A percentile compares a stretch with the other conserved stretches of the same genome.
phyloP scores from a whole-genome alignment of 768 basidiomycete species.

The Collybiopsis luxurians region DNA sequence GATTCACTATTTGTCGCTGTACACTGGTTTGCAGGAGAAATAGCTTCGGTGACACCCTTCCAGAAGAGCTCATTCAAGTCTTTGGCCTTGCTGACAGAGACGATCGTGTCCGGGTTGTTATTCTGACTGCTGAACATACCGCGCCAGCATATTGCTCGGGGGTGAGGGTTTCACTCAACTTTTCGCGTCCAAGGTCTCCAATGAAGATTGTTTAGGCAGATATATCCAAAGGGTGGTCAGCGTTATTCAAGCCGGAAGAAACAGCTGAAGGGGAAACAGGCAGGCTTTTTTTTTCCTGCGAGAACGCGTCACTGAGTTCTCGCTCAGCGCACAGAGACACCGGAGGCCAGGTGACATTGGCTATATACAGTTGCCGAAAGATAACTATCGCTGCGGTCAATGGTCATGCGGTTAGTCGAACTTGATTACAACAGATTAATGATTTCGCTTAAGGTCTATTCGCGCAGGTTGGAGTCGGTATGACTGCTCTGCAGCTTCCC shows the following conservation, averaged over 20 bases:
- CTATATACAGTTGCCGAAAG: conserved; percentile 52
- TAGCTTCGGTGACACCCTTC: conserved; percentile 32
- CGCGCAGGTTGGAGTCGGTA: conserved; percentile 43
- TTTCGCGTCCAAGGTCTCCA: background rate
- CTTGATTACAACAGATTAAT: background rate
- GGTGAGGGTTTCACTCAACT: conserved; percentile 26
- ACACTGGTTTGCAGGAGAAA: conserved; percentile 37
- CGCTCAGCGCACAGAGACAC: conserved; percentile 38
- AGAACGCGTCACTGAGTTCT: background rate
- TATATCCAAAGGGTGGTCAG: conserved; percentile 44
- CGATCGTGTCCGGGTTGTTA: conserved; percentile 49
- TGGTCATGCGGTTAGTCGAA: conserved; percentile 40
- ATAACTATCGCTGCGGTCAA: conserved; percentile 51
- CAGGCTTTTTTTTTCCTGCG: background rate
- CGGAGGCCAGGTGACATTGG: conserved; percentile 45
- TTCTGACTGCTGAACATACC: conserved; percentile 49
- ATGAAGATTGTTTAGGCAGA: conserved; percentile 44
- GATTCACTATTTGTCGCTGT: background rate
- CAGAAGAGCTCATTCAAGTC: conserved; percentile 36
- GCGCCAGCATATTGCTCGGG: conserved; percentile 56
- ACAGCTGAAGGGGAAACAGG: conserved; percentile 41
- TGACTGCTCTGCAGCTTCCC: conserved; percentile 48
- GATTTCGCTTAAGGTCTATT: background rate
- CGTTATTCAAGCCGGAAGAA: conserved; percentile 32
- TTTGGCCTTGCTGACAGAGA: conserved; percentile 49